Evolutionary conservation across 2,329 filamentous ascomycete species (phyloP), one percentile per base, ranked within the genome.

Genomic region (Aureobasidium zeae): DNA sequence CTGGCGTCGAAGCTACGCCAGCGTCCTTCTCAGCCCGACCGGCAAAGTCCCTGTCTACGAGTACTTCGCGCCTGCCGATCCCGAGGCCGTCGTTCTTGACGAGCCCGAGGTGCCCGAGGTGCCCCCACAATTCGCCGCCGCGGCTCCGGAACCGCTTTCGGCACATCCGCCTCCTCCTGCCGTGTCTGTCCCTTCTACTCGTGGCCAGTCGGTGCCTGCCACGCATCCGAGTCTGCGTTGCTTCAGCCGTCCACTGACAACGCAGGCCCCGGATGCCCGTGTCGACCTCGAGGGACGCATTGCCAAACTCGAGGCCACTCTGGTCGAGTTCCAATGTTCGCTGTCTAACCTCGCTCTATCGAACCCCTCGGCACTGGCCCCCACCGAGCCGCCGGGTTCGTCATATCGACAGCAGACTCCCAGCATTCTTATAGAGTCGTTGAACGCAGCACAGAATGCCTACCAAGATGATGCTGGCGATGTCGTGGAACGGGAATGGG

Each of bases 281-380:
- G 17, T 39, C 24, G 60, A 63, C 35, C 51, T 63, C 13, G 60
- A 63, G 42, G 53, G 56, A 22, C 57, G 60, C 3, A 57, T 63
- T 4, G 54, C 57, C 4, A 55, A 54, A 45, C 54, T 63, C 7
- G 60, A 63, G 48, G 50, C 54, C 11, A 56, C 56, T 7, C 48
- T 63, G 16, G 51, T 54, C 11, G 52, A 49, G 20, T 62, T 63
- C 47, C 59, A 60, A 47, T 50, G 47, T 24, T 57, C 57, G 10
- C 44, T 63, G 29, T 49, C 58, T 26, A 55, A 53, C 16, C 46
- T 63, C 20, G 55, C 57, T 8, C 51, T 55, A 6, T 55, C 58
- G 8, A 51, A 48, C 46, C 9, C 43, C 42, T 44, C 46, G 51
- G 17, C 49, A 38, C 25, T 51, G 45, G 13, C 49, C 30, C 10